A percentile compares a stretch with the other conserved stretches of the same genome.
phyloP scores from a whole-genome alignment of 495 filamentous ascomycete genomes.

The Trichoderma reesei region DNA sequence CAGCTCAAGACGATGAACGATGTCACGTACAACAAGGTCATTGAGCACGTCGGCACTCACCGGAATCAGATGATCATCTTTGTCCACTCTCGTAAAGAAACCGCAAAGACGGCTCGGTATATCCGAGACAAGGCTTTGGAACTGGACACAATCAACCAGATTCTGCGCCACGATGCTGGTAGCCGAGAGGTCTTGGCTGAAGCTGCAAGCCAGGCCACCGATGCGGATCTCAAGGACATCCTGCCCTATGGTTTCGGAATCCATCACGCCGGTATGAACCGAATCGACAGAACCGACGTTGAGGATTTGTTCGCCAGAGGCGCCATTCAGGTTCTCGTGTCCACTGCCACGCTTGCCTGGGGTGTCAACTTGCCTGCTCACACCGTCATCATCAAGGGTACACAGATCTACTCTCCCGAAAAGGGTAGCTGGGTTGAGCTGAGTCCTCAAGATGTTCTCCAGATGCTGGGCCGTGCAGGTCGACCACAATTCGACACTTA shows the following conservation, averaged over 20 bases:
- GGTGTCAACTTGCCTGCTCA: conserved; percentile 92
- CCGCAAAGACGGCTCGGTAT: conserved; percentile 91
- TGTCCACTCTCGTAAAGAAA: conserved; percentile 96
- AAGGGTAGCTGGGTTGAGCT: conserved; percentile 98
- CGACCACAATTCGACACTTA: conserved; percentile 96
- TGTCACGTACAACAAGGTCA: conserved; percentile 92
- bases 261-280: conserved; percentile 93
- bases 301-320: conserved; percentile 90
- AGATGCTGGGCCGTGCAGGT: conserved; percentile 97
- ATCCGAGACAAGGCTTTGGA: conserved; percentile 93
- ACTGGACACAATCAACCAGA: conserved; percentile 91
- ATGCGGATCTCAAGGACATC: conserved; percentile 86
- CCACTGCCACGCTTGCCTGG: conserved; percentile 93
- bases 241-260: conserved; percentile 96
- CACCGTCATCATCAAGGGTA: conserved; percentile 95
- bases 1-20: conserved; percentile 99
- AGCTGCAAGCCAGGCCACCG: conserved; percentile 72
- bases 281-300: conserved; percentile 85
- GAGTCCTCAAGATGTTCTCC: conserved; percentile 93
- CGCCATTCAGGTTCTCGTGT: conserved; percentile 88
- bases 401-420: conserved; percentile 94
- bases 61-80: conserved; percentile 98
- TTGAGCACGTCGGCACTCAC: conserved; percentile 88
- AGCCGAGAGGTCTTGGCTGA: conserved; percentile 79
- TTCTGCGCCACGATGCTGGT: conserved; percentile 85